Conservation (phyloP, 1,284 basidiomycete species). For the Cryptococcus floricola region DNA sequence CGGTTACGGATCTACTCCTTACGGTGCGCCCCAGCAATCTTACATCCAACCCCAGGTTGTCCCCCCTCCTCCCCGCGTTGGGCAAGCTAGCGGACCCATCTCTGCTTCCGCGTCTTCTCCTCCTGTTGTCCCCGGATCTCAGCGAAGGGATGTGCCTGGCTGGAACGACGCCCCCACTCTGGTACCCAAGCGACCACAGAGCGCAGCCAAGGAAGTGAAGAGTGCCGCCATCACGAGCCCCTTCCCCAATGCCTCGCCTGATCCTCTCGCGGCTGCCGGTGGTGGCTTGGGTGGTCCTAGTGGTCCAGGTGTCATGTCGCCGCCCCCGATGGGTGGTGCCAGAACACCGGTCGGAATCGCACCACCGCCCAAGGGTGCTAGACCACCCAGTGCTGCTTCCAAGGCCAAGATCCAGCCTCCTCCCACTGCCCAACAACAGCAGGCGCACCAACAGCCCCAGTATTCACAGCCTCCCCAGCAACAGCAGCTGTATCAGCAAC, state of each 20-base stretch:
- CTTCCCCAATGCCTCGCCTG: conserved; percentile 63
- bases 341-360: conserved; percentile 40
- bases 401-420: conserved; percentile 15
- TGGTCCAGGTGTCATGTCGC: conserved; percentile 3
- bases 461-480: conserved; percentile 21
- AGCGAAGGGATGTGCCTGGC: conserved; percentile 62
- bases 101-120: conserved; percentile 18
- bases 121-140: conserved; percentile 41
- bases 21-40: conserved; percentile 28
- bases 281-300: conserved; percentile 35
- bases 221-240: conserved; percentile 80
- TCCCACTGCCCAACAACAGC: conserved; percentile 16
- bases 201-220: conserved; percentile 48
- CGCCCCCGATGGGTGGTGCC: conserved; percentile 7
- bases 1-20: conserved; percentile 27
- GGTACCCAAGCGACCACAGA: conserved; percentile 57
- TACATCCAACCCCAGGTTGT: conserved; percentile 28
- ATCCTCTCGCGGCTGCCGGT: conserved; percentile 8
- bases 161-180: conserved; percentile 74
- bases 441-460: conserved; percentile 6
- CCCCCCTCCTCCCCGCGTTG: conserved; percentile 45
- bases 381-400: conserved; percentile 46
- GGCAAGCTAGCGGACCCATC: conserved; percentile 13
- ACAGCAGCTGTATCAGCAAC: background rate
- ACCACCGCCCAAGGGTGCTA: conserved; percentile 45